Evolutionary conservation across 345 rosid genomes (phyloP), one percentile per base, ranked within the genome.

Genomic region (Moricandia arvensis): DNA sequence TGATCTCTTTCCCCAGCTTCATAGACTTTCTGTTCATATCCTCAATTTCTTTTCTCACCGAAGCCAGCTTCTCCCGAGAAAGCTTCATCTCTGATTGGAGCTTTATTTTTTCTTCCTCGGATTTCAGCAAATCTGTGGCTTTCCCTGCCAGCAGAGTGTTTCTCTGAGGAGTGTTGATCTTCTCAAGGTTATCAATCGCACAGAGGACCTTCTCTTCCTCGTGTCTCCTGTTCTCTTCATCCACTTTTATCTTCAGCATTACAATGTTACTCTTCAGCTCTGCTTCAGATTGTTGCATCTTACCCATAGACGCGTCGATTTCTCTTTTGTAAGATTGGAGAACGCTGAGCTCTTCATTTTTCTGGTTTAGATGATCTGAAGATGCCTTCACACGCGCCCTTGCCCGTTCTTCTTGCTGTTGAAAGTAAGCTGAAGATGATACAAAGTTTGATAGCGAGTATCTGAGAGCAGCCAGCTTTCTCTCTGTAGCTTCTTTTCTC

Each of bases 111-210:
- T 90, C 88, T 81, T 90, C 99, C 79, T 88, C 91, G 0, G 87
- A 88, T 71, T 86, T 87, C 53, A 95, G 79, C 66, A 95, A 75
- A 33, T 95, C 99, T 0, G 87, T 83, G 11, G 98, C 97, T 84
- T 85, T 89, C 13, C 96, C 82, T 5, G 87, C 85, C 16, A 84
- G 71, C 53, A 77, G 79, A 86, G 86, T 82, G 63, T 80, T 81
- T 16, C 71, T 80, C 24, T 80, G 85, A 27, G 80, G 71, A 53
- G 81, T 78, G 62, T 83, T 86, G 3, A 29, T 71, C 55, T 84
- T 88, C 66, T 92, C 93, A 3, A 90, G 68, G 75, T 95, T 92
- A 60, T 95, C 99, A 35, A 90, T 89, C 37, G 99, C 67, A 55
- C 91, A 86, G 9, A 95, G 91, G 69, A 90, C 90, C 69, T 86